phyloP scores from a whole-genome alignment of 2,329 filamentous ascomycete genomes.

The Blastomyces percursus region DNA sequence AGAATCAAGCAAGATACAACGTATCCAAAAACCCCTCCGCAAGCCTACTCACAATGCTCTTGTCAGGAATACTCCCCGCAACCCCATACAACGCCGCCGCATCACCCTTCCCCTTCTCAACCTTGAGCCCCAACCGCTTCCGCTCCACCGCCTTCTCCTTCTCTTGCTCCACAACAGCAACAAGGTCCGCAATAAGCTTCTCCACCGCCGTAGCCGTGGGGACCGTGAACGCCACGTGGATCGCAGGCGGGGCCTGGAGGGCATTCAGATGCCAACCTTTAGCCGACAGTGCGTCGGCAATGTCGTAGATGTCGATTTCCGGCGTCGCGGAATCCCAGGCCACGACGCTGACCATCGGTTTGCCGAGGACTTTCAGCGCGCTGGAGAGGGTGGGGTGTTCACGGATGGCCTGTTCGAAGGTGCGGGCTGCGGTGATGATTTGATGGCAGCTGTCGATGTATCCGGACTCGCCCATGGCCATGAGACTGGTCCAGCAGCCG shows the following conservation, averaged over 20 bases:
- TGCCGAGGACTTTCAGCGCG: slow-evolving; percentile 70
- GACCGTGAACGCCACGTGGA: slow-evolving; percentile 87
- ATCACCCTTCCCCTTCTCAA: slow-evolving; percentile 48
- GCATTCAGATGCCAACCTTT: slow-evolving; percentile 95
- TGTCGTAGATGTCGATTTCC: slow-evolving; percentile 81
- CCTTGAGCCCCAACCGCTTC: slow-evolving; percentile 47
- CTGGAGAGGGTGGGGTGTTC: slow-evolving; percentile 55
- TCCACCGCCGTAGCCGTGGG: slow-evolving; percentile 76
- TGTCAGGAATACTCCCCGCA: slow-evolving; percentile 87
- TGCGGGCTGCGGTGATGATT: slow-evolving; percentile 79
- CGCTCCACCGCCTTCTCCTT: slow-evolving; percentile 69
- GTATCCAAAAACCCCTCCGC: slow-evolving; percentile 87
- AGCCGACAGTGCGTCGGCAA: slow-evolving; percentile 74
- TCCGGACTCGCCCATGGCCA: slow-evolving; percentile 75
- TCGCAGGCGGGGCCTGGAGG: slow-evolving; percentile 78
- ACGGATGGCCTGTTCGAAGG: slow-evolving; percentile 63
- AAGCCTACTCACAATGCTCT: slow-evolving; percentile 83
- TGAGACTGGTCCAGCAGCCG: slow-evolving; percentile 86
- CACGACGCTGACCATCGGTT: slow-evolving; percentile 79
- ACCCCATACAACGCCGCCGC: slow-evolving; percentile 88
- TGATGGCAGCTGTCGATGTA: slow-evolving; percentile 78
- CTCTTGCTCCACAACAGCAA: slow-evolving; percentile 51
- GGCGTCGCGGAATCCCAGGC: slow-evolving; percentile 64
- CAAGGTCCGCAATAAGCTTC: slow-evolving; percentile 59
- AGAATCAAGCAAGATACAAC: slow-evolving; percentile 46